Evolutionary conservation across 305 asterid species (phyloP).

Genomic region (Solanum hybrid): DNA sequence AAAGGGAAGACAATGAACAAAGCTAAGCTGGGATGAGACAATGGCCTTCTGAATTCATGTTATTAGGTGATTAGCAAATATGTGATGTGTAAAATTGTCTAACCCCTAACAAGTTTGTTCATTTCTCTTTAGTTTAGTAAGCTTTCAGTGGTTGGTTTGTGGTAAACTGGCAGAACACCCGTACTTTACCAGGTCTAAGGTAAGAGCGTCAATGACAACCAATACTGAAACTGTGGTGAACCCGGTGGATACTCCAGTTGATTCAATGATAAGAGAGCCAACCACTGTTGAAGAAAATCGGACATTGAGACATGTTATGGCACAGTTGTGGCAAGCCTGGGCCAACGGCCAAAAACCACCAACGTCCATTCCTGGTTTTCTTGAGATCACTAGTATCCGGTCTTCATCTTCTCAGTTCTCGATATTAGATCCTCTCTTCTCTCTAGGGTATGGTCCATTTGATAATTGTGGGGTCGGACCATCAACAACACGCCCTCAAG

Average conservation of each 20-base stretch:
- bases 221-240: not conserved
- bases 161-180: not conserved
- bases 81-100: not conserved
- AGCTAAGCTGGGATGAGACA: not conserved
- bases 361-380: not conserved
- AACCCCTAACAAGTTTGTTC: not conserved
- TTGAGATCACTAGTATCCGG: not conserved
- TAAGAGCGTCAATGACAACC: not conserved
- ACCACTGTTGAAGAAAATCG: not conserved
- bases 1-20: not conserved
- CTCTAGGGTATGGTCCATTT: not conserved
- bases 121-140: not conserved
- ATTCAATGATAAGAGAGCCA: not conserved
- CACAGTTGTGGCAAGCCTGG: not conserved
- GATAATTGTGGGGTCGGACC: not conserved
- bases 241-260: not conserved
- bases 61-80: not conserved
- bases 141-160: not conserved
- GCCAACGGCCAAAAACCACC: not conserved
- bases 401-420: not conserved
- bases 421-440: not conserved
- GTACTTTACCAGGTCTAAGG: not conserved
- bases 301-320: not conserved
- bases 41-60: not conserved
- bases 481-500: not conserved